These are phyloP conservation scores for Trichoderma pleuroti DNA, from an alignment of 2,329 filamentous ascomycete genomes.

Conservation along the genomic window DNA sequence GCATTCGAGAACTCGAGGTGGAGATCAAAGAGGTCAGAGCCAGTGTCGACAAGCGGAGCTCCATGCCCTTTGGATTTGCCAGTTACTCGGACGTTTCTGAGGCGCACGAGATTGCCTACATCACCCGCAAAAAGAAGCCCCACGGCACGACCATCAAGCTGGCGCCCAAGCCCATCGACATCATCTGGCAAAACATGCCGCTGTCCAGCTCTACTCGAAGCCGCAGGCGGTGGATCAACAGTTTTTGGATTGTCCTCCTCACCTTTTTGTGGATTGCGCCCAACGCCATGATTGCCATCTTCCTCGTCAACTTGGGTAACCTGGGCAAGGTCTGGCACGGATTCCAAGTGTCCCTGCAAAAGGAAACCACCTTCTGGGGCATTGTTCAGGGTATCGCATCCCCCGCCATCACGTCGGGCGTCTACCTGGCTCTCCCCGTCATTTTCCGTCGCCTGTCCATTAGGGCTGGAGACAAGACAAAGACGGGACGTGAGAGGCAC, in stretches of 20 bases:
- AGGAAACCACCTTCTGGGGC: conserved; percentile 69
- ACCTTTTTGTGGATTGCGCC: conserved; percentile 86
- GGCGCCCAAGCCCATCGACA: conserved; percentile 81
- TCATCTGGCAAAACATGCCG: conserved; percentile 93
- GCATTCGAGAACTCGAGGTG: conserved; percentile 77
- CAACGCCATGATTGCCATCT: conserved; percentile 92
- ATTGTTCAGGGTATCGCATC: conserved; percentile 88
- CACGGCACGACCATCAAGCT: conserved; percentile 72
- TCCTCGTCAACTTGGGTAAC: conserved; percentile 81
- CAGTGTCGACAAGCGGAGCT: conserved; percentile 80
- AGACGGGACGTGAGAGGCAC: conserved; percentile 87
- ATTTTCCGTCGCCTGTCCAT: conserved; percentile 86
- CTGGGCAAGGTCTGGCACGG: conserved; percentile 73
- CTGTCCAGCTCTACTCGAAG: conserved; percentile 65
- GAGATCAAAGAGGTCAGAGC: conserved; percentile 81
- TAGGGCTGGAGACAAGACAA: conserved; percentile 81
- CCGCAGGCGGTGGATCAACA: conserved; percentile 73
- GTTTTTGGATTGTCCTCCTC: conserved; percentile 75
- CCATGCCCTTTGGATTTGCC: conserved; percentile 89
- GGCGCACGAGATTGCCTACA: conserved; percentile 82
- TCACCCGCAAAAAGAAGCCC: conserved; percentile 74
- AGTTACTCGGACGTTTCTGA: conserved; percentile 87
- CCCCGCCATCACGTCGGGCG: conserved; percentile 78
- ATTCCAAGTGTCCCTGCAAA: conserved; percentile 64
- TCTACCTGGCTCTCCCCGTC: conserved; percentile 84